These are phyloP conservation scores for Chondrostereum purpureum DNA, from an alignment of 1,284 basidiomycete genomes.

Conservation along the genomic window DNA sequence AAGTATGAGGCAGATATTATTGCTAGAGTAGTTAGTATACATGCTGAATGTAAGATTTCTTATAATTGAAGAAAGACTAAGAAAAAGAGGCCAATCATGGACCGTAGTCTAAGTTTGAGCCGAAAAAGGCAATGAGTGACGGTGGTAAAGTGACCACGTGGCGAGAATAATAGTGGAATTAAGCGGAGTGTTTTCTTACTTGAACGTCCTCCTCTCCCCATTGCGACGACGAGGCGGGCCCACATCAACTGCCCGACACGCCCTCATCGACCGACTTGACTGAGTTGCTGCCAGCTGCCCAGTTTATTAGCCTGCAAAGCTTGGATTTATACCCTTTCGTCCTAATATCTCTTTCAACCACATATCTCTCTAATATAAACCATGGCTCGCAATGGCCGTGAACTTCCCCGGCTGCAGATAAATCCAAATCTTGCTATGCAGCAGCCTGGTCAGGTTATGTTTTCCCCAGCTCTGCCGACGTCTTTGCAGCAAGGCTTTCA, in stretches of 20 bases:
- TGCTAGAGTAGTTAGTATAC: no score
- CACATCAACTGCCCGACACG: no score
- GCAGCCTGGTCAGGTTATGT: conserved; percentile 46
- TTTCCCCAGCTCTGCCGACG: conserved; percentile 60
- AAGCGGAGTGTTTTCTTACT: background rate
- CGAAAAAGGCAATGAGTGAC: no score
- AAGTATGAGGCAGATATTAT: no score
- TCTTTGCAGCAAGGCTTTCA: conserved; percentile 53
- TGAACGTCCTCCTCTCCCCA: background rate
- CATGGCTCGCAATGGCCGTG: conserved; percentile 27
- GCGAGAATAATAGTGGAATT: background rate
- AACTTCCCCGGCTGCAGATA: conserved; percentile 39
- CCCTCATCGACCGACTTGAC: no score
- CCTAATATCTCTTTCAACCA: background rate
- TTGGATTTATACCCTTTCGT: background rate
- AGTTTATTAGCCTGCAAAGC: no score
- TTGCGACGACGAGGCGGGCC: no score
- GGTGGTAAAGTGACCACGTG: background rate
- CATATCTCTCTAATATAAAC: conserved; percentile 2
- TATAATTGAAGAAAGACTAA: no score
- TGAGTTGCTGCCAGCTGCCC: no score
- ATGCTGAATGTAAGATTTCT: no score
- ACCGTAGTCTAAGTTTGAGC: no score
- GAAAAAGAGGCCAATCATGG: no score
- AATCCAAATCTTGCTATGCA: conserved; percentile 39